Evolutionary conservation across 768 basidiomycete genomes (phyloP).

Genomic region (Lactifluus pinguis): DNA sequence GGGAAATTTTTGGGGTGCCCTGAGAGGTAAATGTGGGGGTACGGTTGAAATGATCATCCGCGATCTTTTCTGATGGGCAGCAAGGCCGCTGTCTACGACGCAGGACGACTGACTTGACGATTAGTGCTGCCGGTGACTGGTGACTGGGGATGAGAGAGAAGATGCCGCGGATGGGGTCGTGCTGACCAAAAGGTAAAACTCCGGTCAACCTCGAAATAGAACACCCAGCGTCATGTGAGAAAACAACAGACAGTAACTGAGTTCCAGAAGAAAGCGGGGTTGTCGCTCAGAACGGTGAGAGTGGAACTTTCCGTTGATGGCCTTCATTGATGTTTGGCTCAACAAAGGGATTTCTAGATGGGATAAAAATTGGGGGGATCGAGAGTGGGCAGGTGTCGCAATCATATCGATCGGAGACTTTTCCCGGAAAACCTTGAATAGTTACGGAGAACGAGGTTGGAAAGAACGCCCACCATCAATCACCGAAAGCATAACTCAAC

Average conservation of each 20-base stretch:
- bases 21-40: not conserved
- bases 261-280: not conserved
- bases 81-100: not conserved
- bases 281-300: not conserved
- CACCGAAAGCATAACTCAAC: conserved; percentile 1
- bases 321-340: not conserved
- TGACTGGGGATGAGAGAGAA: not conserved
- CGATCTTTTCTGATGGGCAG: not conserved
- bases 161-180: not conserved
- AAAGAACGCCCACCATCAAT: not conserved
- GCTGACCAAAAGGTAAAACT: not conserved
- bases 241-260: not conserved
- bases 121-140: not conserved
- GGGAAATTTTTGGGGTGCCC: not conserved
- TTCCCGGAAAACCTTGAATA: not conserved
- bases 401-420: not conserved
- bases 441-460: not conserved
- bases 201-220: not conserved
- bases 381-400: not conserved
- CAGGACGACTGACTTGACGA: not conserved
- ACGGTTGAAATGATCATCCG: not conserved
- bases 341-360: not conserved
- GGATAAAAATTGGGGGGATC: not conserved
- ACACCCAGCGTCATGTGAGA: not conserved
- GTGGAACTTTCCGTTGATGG: not conserved